Percentiles rank a stretch among this genome's conserved stretches.
Conservation (phyloP, 2,329 filamentous ascomycete species). For the Stachybotrys echinatus region DNA sequence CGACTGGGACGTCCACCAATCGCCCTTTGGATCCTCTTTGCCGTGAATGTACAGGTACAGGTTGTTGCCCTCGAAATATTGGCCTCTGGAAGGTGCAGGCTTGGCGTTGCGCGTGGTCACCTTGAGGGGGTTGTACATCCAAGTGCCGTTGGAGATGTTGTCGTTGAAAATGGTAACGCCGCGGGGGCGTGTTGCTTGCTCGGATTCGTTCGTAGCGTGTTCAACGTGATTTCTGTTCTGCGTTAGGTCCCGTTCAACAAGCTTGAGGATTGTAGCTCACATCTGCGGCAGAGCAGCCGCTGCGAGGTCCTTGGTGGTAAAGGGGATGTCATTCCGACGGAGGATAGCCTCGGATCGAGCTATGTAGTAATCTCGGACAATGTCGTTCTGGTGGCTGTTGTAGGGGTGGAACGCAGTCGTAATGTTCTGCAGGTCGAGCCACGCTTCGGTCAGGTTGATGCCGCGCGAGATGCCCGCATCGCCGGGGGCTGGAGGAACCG, state of each 20-base stretch:
- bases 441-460: slow-evolving; percentile 79
- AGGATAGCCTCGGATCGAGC: slow-evolving; percentile 66
- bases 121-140: slow-evolving; percentile 24
- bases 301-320: slow-evolving; percentile 20
- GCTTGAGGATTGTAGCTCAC: not conserved
- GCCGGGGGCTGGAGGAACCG: slow-evolving; percentile 61
- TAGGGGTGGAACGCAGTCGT: slow-evolving; percentile 79
- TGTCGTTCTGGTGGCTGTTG: slow-evolving; percentile 79
- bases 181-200: slow-evolving; percentile 6
- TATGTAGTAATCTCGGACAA: slow-evolving; percentile 72
- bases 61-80: slow-evolving; percentile 92
- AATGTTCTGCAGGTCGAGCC: slow-evolving; percentile 74
- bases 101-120: slow-evolving; percentile 11
- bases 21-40: slow-evolving; percentile 62
- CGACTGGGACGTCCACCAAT: slow-evolving; percentile 61
- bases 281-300: not conserved
- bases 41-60: slow-evolving; percentile 89
- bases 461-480: slow-evolving; percentile 46
- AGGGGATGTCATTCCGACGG: slow-evolving; percentile 50
- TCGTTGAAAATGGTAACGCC: slow-evolving; percentile 72
- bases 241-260: no score
- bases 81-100: slow-evolving; percentile 31
- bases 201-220: not conserved
- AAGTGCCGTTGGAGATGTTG: slow-evolving; percentile 70
- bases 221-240: no score